Base-by-base conservation (phyloP, 176 grass and related monocot genomes). In the Otatea glauca region DNA sequence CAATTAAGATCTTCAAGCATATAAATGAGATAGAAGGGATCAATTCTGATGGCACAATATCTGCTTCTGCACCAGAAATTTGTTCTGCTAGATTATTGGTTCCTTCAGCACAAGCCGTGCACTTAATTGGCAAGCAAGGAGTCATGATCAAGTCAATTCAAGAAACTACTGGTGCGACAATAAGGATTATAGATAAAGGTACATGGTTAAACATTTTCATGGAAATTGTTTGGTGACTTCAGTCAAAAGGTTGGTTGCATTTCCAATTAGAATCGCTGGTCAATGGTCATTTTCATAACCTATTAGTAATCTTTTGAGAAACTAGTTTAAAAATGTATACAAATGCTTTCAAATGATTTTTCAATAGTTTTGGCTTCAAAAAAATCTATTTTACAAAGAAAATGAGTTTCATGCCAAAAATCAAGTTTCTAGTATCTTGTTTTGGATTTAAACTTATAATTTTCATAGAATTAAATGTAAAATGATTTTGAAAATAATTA, bases 91-190 rank as follows among this genome's bases (percentile, higher is more conserved):
- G 83, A 71, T 81, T 97, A 41, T 77, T 97, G 64, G 88, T 94
- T 68, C 82, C 89, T 76, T 84, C 63, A 50, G 72, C 80, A 50
- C 94, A 97, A 90, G 87, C 90, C 25, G 20, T 65, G 29, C 88
- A 90, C 85, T 88, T 97, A 87, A 97, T 94, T 82, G 94, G 94
- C 56, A 97, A 89, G 68, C 88, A 94, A 90, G 94, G 94, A 62
- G n/a, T 23, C 37, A 86, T 65, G 13, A 85, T 97, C 66, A 90
- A 88, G 59, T 75, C 86, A 70, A 94, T 94, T 34, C 88, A 86
- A 79, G 92, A 92, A 81, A 66, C 35, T 76, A 85, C 82, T 49
- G 86, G 90, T 82, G 86, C 88, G 43, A 79, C 23, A 11, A 42
- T 97, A 80, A 86, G 74, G 38, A 76, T 97, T 82, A 74, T 90